Conservation (phyloP, 768 basidiomycete genomes). For the Saitozyma podzolica region DNA sequence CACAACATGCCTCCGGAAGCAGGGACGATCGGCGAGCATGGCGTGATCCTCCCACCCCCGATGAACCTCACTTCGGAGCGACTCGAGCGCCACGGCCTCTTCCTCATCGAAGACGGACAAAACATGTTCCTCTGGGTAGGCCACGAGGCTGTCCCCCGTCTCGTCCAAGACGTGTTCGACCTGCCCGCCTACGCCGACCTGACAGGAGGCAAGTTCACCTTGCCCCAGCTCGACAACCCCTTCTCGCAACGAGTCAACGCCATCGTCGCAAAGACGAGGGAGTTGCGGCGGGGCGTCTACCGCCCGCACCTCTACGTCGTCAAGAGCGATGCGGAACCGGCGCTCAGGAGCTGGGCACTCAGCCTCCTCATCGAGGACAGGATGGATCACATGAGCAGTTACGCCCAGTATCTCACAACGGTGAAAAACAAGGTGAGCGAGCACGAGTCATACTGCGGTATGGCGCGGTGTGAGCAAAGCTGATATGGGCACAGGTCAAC, state of each 20-base stretch:
- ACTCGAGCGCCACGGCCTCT: conserved; percentile 90
- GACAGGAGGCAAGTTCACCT: conserved; percentile 88
- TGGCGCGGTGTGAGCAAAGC: neutral
- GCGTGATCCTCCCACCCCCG: conserved; percentile 81
- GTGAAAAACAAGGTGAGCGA: conserved; percentile 79
- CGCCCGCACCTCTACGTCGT: conserved; percentile 92
- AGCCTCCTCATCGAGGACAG: conserved; percentile 93
- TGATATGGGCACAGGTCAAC: conserved; percentile 10
- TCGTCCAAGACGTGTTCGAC: conserved; percentile 91
- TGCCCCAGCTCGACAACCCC: conserved; percentile 85
- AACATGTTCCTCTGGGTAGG: conserved; percentile 98
- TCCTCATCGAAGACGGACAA: conserved; percentile 95
- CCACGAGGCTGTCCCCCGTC: conserved; percentile 94
- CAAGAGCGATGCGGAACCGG: conserved; percentile 96
- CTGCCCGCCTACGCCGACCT: conserved; percentile 82
- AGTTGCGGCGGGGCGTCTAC: conserved; percentile 88
- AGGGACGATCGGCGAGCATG: conserved; percentile 85
- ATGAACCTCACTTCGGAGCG: conserved; percentile 92
- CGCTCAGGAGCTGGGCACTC: conserved; percentile 90
- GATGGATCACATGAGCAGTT: conserved; percentile 89
- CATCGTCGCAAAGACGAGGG: conserved; percentile 88
- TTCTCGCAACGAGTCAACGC: conserved; percentile 96
- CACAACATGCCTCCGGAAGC: conserved; percentile 87
- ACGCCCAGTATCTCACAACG: conserved; percentile 87
- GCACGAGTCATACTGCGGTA: neutral